Conservation (phyloP, 352 stramenopile species). For the Pythium insidiosum region DNA sequence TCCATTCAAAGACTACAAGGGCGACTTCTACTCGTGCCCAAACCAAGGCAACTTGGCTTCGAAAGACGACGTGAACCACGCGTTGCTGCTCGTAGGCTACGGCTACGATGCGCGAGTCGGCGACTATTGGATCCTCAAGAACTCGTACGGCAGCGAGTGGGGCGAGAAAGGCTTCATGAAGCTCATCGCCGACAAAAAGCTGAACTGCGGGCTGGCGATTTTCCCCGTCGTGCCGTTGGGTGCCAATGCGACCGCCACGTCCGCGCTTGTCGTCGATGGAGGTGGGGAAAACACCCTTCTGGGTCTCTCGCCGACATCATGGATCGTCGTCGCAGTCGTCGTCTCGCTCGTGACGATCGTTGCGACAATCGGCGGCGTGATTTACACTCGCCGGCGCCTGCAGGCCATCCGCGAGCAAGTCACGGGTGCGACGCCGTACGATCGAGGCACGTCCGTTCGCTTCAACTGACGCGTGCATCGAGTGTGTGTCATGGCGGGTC, state of each 20-base stretch:
- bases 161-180: constrained; percentile 59
- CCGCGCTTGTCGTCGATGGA: constrained; percentile 37
- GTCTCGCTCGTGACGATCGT: constrained; percentile 44
- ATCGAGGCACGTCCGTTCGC: constrained; percentile 12
- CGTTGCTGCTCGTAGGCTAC: constrained; percentile 69
- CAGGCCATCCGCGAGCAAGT: constrained; percentile 43
- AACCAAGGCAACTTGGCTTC: constrained; percentile 52
- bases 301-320: constrained; percentile 34
- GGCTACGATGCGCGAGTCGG: constrained; percentile 39
- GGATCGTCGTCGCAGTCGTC: constrained; percentile 48
- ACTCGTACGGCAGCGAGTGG: constrained; percentile 71
- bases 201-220: constrained; percentile 75
- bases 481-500: too few species aligned
- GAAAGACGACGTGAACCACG: constrained; percentile 70
- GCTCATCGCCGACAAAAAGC: constrained; percentile 52
- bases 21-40: constrained; percentile 61
- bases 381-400: constrained; percentile 32
- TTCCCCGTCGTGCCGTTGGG: constrained; percentile 65
- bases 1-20: constrained; percentile 61
- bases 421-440: constrained; percentile 21
- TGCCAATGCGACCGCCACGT: constrained; percentile 30
- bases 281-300: constrained; percentile 57
- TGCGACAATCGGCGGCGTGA: constrained; percentile 35
- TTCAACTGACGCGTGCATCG: too few species aligned
- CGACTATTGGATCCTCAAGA: constrained; percentile 82